phyloP scores from a whole-genome alignment of 495 filamentous ascomycete species.

The Xylaria longipes region DNA sequence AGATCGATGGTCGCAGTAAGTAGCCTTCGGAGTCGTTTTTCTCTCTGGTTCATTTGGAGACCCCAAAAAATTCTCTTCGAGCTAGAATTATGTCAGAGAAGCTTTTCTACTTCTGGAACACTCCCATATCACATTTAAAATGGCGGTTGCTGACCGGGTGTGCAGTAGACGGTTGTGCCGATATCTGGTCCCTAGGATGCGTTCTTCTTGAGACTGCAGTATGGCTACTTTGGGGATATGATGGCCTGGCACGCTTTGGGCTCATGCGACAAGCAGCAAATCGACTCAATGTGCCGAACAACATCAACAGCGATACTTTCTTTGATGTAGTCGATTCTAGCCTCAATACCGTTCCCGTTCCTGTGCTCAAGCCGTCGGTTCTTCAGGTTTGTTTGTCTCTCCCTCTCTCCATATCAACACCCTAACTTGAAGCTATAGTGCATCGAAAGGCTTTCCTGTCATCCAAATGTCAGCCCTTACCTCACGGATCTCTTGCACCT shows the following conservation, averaged over 20 bases:
- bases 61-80: neutral
- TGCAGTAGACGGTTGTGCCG: slow-evolving; percentile 6
- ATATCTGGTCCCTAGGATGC: slow-evolving; percentile 7
- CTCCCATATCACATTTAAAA: neutral
- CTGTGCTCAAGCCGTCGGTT: neutral
- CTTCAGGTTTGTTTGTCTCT: neutral
- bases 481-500: neutral
- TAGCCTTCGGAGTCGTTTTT: neutral
- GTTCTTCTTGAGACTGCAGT: neutral
- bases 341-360: neutral
- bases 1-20: slow-evolving; percentile 7
- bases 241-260: neutral
- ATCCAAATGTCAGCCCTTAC: neutral
- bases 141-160: neutral
- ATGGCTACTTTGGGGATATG: neutral
- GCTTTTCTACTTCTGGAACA: neutral
- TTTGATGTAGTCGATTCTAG: neutral
- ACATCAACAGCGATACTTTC: neutral
- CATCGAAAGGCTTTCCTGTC: neutral
- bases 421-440: neutral
- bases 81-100: too few relatives aligned
- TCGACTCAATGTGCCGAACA: neutral
- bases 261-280: neutral
- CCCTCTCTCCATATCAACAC: neutral
- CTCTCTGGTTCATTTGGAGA: neutral